Base-by-base conservation (phyloP, 2,329 filamentous ascomycete genomes). In the Sphaerulina vaccinii region DNA sequence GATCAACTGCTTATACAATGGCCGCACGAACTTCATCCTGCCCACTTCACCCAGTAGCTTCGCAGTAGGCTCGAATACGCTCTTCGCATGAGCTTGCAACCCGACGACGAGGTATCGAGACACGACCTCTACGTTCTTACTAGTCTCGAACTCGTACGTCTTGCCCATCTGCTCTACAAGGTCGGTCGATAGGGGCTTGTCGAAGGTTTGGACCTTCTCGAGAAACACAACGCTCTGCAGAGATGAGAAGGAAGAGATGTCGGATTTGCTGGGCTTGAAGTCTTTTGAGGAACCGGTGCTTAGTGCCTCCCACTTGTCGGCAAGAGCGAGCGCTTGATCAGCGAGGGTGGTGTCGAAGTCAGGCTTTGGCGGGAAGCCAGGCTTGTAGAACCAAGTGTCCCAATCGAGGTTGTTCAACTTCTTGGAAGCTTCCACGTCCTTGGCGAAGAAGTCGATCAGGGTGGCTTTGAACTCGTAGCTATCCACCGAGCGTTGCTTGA, bases 21-120 rank as follows among this genome's bases (percentile, higher is more conserved):
- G 90, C 41, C 92, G 79, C 53, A 97, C 92, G 71, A 92, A 97
- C 80, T 97, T 97, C 93, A 99, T 97, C 51, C 93, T 79, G 10
- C 93, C 93, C 19, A 96, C 90, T 46, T 79, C 79, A 24, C 88
- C 88, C 33, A 97, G 76, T 49, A 96, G 75, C 52, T 88, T 82
- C 1, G 86, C 84, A 0, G 89, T 83, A 1, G 85, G 85, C 54
- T 82, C 68, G 64, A 92, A 89, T 32, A 87, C 81, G 51, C 77
- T 80, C 45, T 79, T 71, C 62, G 90, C 88, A 51, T 84, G 81
- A 10, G 88, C 87, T 62, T 82, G 82, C 65, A 99, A 79, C 1
- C 88, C 88, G 27, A 96, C 81, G 48, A 83, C 81, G 65, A 89
- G 87, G 72, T 89, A 97, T 1, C 91, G 82, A 13, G 84, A 81